Base-by-base conservation (phyloP, 179 eudicot genomes). In the Spinacia oleracea region DNA sequence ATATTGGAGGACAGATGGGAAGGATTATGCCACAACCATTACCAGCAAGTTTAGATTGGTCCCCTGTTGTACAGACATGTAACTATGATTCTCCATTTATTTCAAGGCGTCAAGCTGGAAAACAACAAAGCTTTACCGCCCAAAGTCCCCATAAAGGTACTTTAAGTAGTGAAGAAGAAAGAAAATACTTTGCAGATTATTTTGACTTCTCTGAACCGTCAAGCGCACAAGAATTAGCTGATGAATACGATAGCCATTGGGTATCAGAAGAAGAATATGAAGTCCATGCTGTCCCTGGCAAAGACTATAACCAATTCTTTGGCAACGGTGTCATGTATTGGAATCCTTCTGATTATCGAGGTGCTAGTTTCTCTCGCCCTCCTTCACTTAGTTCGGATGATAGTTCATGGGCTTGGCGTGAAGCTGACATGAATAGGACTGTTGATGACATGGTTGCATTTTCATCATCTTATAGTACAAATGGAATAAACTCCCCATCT, bases 391-490 rank as follows among this genome's bases (percentile, higher is more conserved):
- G 98, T 84, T 95, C 98, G 42, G 98, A 95, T 81, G 98, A 95
- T 83, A 90, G 98, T 83, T 95, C 95, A 25, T 95, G 97, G 97
- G 97, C 97, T 82, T 95, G 93, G 94, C 88, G 89, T 73, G 98
- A 95, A 84, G 97, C 98, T 58, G 98, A 95, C 78, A 89, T 95
- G 93, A 93, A 86, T 60, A 87, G 92, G 81, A 87, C 91, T 75
- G 97, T 95, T 83, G 98, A 95, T 91, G 98, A 95, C 81, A 95
- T 95, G 98, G 97, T 95, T 78, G 92, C 97, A 34, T 95, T 93
- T 85, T 87, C 98, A 69, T 90, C 98, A 38, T 87, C 97, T 60
- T 93, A 93, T 75, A 93, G 90, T 84, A 88, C 98, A 78, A 93
- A 90, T 86, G 97, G 98, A 51, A 79, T 95, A 85, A 82, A 94